Evolutionary conservation across 495 filamentous ascomycete genomes (phyloP).

Genomic region (Penicillium cataractarum): DNA sequence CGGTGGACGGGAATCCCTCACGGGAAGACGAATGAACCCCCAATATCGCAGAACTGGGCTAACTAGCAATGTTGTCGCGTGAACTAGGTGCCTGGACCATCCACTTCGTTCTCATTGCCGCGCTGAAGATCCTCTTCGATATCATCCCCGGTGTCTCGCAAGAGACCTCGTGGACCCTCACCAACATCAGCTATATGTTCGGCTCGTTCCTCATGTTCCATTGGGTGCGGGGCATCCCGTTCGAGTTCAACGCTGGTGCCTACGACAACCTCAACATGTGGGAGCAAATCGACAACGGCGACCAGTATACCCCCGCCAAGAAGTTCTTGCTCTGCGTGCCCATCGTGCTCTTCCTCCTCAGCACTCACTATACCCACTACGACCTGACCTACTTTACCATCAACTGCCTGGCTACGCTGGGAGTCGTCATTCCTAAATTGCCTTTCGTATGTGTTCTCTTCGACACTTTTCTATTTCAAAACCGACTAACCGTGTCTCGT

Average conservation of each 20-base stretch:
- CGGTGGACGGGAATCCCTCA: constrained; percentile 11
- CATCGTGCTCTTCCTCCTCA: constrained; percentile 89
- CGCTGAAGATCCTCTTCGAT: constrained; percentile 93
- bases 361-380: constrained; percentile 98
- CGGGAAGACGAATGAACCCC: neutral
- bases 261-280: constrained; percentile 99
- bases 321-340: constrained; percentile 96
- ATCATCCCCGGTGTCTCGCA: constrained; percentile 93
- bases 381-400: constrained; percentile 95
- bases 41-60: constrained; percentile 11
- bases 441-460: constrained; percentile 71
- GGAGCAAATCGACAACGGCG: constrained; percentile 99
- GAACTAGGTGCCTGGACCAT: constrained; percentile 90
- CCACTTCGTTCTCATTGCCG: constrained; percentile 86
- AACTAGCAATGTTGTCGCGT: constrained; percentile 15
- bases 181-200: constrained; percentile 98
- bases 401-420: constrained; percentile 90
- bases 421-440: constrained; percentile 92
- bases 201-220: constrained; percentile 99
- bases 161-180: constrained; percentile 97
- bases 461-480: neutral
- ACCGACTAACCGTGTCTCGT: constrained; percentile 27
- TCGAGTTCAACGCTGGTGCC: constrained; percentile 98
- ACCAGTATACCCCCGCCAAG: constrained; percentile 97
- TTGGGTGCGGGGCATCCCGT: constrained; percentile 95